A percentile compares a stretch with the other conserved stretches of the same genome.
Conservation (phyloP, 345 rosid species). For the Eucalyptus regnans region DNA sequence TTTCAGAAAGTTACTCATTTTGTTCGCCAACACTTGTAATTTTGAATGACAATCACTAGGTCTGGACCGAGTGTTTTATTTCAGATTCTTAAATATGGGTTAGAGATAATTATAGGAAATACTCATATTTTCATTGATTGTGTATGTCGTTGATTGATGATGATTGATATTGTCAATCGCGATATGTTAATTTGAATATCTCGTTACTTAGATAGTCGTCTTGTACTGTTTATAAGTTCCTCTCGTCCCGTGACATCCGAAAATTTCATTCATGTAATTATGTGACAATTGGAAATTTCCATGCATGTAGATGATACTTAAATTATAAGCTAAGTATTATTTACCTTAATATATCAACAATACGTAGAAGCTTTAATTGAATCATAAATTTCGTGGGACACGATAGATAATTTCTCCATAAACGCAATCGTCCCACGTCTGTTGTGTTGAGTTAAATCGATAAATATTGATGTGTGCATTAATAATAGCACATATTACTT, state of each 20-base stretch:
- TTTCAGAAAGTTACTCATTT: neutral
- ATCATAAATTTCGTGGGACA: too few relatives aligned
- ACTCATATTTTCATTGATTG: neutral
- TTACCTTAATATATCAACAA: too few relatives aligned
- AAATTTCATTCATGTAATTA: too few relatives aligned
- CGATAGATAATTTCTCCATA: too few relatives aligned
- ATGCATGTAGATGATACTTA: too few relatives aligned
- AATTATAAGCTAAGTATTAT: too few relatives aligned
- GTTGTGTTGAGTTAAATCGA: too few relatives aligned
- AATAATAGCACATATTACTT: fast-evolving
- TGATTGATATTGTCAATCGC: neutral
- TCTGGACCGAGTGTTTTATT: neutral
- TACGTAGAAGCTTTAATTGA: too few relatives aligned
- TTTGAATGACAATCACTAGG: neutral
- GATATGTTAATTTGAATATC: neutral
- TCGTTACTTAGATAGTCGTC: neutral
- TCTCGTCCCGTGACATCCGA: too few relatives aligned
- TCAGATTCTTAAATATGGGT: neutral
- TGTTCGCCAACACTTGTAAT: neutral
- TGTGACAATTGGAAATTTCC: too few relatives aligned
- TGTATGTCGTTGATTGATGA: neutral
- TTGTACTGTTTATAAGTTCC: neutral
- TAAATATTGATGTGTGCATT: too few relatives aligned
- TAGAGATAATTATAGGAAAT: neutral
- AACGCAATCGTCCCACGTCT: fast-evolving